Conservation (phyloP, 257 asterid species). For the Plantago elongata region DNA sequence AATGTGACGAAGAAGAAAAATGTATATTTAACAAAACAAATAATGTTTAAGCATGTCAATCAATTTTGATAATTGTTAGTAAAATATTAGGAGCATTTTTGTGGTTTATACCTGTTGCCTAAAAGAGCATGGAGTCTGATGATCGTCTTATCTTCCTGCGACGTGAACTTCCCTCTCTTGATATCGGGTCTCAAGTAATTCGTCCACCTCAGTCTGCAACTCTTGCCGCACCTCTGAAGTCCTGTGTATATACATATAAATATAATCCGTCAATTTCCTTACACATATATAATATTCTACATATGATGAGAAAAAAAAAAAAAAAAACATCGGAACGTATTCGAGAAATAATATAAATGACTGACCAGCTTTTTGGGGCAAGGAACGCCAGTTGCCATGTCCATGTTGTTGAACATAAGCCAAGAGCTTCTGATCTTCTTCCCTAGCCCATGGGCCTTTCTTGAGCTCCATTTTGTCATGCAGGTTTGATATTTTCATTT, state of each 20-base stretch:
- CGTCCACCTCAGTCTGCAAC: constrained; percentile 12
- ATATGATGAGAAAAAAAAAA: too few relatives aligned
- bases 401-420: constrained; percentile 24
- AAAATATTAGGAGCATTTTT: too few relatives aligned
- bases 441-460: constrained; percentile 64
- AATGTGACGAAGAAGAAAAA: too few relatives aligned
- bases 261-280: background rate
- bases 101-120: constrained; percentile 10
- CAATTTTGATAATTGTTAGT: too few relatives aligned
- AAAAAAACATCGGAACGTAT: too few relatives aligned
- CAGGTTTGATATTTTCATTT: constrained; percentile 24
- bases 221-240: constrained; percentile 3
- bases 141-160: constrained; percentile 7
- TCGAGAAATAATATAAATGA: too few relatives aligned
- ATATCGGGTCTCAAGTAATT: constrained; percentile 9
- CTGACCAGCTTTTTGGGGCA: constrained; percentile 51
- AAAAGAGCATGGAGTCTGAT: constrained; percentile 9
- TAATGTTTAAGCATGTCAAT: too few relatives aligned
- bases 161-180: constrained; percentile 6
- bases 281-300: too few relatives aligned
- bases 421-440: constrained; percentile 50
- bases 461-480: constrained; percentile 30
- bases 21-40: too few relatives aligned
- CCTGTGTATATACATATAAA: background rate
- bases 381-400: constrained; percentile 13